Conservation (phyloP, 495 filamentous ascomycete species). For the Lasiosphaeria miniovina region DNA sequence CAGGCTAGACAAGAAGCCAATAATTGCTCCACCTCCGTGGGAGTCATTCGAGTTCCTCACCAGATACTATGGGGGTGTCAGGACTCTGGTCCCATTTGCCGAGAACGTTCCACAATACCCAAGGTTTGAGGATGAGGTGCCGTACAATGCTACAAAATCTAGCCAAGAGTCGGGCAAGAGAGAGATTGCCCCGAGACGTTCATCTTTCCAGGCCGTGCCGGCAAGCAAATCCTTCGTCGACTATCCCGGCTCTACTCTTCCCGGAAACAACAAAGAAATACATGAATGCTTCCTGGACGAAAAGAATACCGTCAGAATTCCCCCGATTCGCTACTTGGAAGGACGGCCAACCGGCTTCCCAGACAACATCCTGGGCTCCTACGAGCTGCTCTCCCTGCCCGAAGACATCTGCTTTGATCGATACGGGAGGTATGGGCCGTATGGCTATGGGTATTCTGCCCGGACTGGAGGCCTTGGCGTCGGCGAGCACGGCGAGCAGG, state of each 20-base stretch:
- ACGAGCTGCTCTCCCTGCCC: slow-evolving; percentile 72
- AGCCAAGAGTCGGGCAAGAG: slow-evolving; percentile 14
- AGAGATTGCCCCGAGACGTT: slow-evolving; percentile 59
- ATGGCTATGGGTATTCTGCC: slow-evolving; percentile 80
- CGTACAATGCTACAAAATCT: slow-evolving; percentile 31
- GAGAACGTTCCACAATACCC: slow-evolving; percentile 77
- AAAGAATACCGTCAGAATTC: slow-evolving; percentile 59
- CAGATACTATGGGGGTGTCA: slow-evolving; percentile 81
- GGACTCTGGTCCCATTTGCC: slow-evolving; percentile 57
- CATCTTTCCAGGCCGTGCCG: slow-evolving; percentile 67
- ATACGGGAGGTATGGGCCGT: slow-evolving; percentile 82
- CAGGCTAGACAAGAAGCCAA: slow-evolving; percentile 44
- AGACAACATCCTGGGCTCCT: slow-evolving; percentile 74
- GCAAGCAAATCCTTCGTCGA: slow-evolving; percentile 66
- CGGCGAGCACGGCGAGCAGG: slow-evolving; percentile 74
- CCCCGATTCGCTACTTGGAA: slow-evolving; percentile 63
- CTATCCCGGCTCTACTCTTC: slow-evolving; percentile 56
- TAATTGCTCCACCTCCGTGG: slow-evolving; percentile 67
- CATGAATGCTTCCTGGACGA: slow-evolving; percentile 74
- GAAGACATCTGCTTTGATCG: slow-evolving; percentile 94
- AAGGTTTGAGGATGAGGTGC: slow-evolving; percentile 45
- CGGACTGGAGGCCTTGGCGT: slow-evolving; percentile 75
- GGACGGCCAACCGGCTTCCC: slow-evolving; percentile 81
- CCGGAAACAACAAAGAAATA: slow-evolving; percentile 47
- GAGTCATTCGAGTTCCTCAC: slow-evolving; percentile 77